Evolutionary conservation across 192 early-diverging fungal genomes (phyloP).

Genomic region (Backusella liffmaniae): DNA sequence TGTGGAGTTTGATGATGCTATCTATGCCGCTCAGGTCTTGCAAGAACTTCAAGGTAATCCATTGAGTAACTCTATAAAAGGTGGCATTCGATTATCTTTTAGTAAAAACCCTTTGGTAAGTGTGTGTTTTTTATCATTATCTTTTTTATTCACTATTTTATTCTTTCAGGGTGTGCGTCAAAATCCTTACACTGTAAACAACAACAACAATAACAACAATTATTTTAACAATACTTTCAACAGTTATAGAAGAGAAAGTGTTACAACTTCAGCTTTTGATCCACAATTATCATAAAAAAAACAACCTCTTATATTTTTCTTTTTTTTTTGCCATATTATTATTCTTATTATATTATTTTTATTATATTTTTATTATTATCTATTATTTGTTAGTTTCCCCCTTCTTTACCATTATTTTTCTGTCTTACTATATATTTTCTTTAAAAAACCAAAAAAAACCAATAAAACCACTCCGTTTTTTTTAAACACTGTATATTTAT

Average conservation of each 20-base stretch:
- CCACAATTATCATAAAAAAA: slow-evolving; percentile 3
- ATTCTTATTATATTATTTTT: neutral
- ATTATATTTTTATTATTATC: neutral
- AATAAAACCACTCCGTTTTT: neutral
- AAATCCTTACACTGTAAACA: slow-evolving; percentile 1
- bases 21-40: slow-evolving; percentile 89
- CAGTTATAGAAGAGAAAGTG: slow-evolving; percentile 19
- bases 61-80: slow-evolving; percentile 82
- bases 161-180: slow-evolving; percentile 10
- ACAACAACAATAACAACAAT: neutral
- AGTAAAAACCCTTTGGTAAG: slow-evolving; percentile 89
- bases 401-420: neutral
- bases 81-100: slow-evolving; percentile 92
- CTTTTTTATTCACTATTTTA: neutral
- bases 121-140: neutral
- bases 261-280: slow-evolving; percentile 10
- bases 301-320: neutral
- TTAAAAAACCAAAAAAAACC: neutral
- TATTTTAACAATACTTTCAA: neutral
- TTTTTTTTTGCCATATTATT: neutral
- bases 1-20: slow-evolving; percentile 98
- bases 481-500: neutral
- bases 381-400: neutral
- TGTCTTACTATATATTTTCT: neutral
- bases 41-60: slow-evolving; percentile 85